Percentiles rank a stretch among this genome's conserved stretches.
Evolutionary conservation across 495 filamentous ascomycete species (phyloP).

Genomic region (Monascus purpureus): DNA sequence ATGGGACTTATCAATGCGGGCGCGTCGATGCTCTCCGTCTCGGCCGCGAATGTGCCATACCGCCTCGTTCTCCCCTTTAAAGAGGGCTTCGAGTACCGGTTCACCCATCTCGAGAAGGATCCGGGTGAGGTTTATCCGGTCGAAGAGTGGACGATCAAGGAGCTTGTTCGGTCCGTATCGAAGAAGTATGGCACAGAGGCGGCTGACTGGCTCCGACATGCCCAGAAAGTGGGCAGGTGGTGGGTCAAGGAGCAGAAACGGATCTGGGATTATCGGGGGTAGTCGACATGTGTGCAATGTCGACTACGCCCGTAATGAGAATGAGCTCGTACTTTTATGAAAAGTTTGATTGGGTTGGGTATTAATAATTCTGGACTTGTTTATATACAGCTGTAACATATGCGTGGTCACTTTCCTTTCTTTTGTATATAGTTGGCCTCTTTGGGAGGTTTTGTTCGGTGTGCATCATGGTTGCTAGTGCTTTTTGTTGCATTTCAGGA

Average conservation of each 20-base stretch:
- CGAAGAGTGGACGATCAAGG: slow-evolving; percentile 14
- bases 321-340: not conserved
- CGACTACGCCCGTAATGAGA: too few species aligned
- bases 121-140: slow-evolving; percentile 19
- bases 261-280: slow-evolving; percentile 25
- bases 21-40: slow-evolving; percentile 22
- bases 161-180: slow-evolving; percentile 11
- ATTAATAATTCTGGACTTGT: too few species aligned
- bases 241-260: slow-evolving; percentile 24
- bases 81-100: slow-evolving; percentile 23
- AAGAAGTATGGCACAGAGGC: slow-evolving; percentile 18
- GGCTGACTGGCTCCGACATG: slow-evolving; percentile 23
- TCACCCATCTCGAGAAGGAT: slow-evolving; percentile 22
- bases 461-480: too few species aligned
- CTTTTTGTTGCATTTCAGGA: too few species aligned
- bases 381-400: too few species aligned
- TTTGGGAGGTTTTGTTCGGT: too few species aligned
- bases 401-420: too few species aligned
- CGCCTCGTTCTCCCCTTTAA: slow-evolving; percentile 27
- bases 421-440: too few species aligned
- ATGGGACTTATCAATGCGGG: slow-evolving; percentile 33
- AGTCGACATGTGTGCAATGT: not conserved
- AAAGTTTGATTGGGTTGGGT: too few species aligned
- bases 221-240: slow-evolving; percentile 24
- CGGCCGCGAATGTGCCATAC: slow-evolving; percentile 20